A percentile compares a stretch with the other conserved stretches of the same genome.
Conservation (phyloP, 225 moss, liverwort and hornwort species). For the Bryoerythrophyllum caledonicum region DNA sequence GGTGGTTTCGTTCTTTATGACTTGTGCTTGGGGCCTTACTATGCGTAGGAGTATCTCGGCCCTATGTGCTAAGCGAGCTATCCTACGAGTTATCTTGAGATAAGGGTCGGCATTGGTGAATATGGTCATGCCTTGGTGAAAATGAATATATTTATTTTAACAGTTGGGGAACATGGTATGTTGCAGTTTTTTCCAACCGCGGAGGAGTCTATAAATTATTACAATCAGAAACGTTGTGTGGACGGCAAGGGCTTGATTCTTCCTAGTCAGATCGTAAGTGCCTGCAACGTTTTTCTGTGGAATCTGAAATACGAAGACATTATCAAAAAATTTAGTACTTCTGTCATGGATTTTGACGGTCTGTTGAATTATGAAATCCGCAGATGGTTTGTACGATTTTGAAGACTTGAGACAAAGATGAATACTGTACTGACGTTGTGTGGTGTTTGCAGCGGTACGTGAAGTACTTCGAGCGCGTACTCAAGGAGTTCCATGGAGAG, state of each 20-base stretch:
- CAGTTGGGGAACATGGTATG: neutral
- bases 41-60: neutral
- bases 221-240: slow-evolving; percentile 97
- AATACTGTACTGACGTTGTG: neutral
- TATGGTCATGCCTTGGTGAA: neutral
- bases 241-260: slow-evolving; percentile 94
- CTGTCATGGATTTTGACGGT: neutral
- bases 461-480: slow-evolving; percentile 96
- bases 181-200: slow-evolving; percentile 91
- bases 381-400: neutral
- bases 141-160: neutral
- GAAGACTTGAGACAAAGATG: neutral
- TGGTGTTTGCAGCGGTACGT: slow-evolving; percentile 81
- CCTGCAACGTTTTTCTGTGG: neutral
- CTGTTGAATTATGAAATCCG: neutral
- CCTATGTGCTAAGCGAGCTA: neutral
- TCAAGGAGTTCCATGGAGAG: slow-evolving; percentile 87
- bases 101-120: neutral
- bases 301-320: slow-evolving; percentile 3
- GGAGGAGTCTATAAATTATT: slow-evolving; percentile 93
- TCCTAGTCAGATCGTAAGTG: slow-evolving; percentile 93
- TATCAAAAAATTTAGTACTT: neutral
- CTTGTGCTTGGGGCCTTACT: neutral
- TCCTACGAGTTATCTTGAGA: neutral
- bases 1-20: neutral